phyloP scores from a whole-genome alignment of 1,284 basidiomycete species.

The Microbotryomycetes sp. region DNA sequence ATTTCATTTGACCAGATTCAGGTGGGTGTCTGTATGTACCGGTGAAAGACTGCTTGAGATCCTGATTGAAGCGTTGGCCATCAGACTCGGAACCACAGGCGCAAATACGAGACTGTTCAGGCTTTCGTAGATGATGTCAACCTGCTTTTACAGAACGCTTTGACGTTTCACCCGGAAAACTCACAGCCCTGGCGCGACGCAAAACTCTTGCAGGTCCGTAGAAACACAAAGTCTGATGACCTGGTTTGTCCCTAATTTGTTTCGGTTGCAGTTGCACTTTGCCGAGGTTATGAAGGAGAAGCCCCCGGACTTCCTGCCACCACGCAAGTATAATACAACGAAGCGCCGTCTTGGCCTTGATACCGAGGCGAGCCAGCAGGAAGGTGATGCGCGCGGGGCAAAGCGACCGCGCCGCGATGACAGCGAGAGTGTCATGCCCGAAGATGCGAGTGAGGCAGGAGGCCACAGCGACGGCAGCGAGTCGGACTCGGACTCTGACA shows the following conservation, averaged over 20 bases:
- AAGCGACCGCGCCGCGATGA: background rate
- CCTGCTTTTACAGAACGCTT: conserved; percentile 33
- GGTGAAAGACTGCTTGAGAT: background rate
- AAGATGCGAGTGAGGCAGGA: background rate
- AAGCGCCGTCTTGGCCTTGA: conserved; percentile 5
- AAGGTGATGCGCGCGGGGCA: background rate
- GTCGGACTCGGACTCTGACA: background rate
- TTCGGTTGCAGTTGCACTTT: conserved; percentile 22
- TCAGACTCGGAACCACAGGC: conserved; percentile 26
- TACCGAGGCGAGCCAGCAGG: background rate
- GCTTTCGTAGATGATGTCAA: conserved; percentile 33
- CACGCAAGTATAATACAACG: conserved; percentile 13
- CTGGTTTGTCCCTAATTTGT: background rate
- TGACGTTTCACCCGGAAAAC: conserved; percentile 35
- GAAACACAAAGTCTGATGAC: too few species aligned
- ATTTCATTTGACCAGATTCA: conserved; percentile 29
- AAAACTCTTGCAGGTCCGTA: conserved; percentile 28
- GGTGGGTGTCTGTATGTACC: conserved; percentile 5
- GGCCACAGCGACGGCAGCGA: background rate
- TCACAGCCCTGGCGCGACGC: conserved; percentile 35
- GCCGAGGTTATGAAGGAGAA: conserved; percentile 30
- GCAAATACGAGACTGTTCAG: conserved; percentile 28
- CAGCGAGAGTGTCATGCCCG: background rate
- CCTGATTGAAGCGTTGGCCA: conserved; percentile 11
- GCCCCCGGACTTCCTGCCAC: conserved; percentile 29